Conservation (phyloP, 768 basidiomycete species). For the Agaricus subrufescens region DNA sequence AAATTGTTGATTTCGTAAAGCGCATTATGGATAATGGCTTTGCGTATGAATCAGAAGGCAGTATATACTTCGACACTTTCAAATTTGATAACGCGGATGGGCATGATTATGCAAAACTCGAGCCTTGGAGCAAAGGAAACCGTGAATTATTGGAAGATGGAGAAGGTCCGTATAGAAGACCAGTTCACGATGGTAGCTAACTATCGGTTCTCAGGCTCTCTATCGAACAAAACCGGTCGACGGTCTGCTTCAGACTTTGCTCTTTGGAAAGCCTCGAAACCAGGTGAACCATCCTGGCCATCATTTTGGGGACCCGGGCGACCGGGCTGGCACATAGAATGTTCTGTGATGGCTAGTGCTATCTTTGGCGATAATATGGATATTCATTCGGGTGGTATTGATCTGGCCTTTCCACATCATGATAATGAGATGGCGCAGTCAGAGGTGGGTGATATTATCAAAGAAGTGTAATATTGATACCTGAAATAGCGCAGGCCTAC, state of each 20-base stretch:
- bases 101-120: slow-evolving; percentile 90
- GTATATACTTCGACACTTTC: slow-evolving; percentile 87
- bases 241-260: slow-evolving; percentile 92
- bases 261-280: slow-evolving; percentile 95
- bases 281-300: slow-evolving; percentile 95
- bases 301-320: slow-evolving; percentile 96
- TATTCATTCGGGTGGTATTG: slow-evolving; percentile 96
- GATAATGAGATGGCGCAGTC: slow-evolving; percentile 98
- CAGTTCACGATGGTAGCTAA: neutral
- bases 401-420: slow-evolving; percentile 98
- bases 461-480: slow-evolving; percentile 4
- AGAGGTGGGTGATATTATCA: slow-evolving; percentile 52
- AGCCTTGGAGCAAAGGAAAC: slow-evolving; percentile 96
- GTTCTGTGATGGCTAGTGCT: slow-evolving; percentile 95
- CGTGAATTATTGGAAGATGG: slow-evolving; percentile 85
- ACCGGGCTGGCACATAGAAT: slow-evolving; percentile 99
- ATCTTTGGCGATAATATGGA: slow-evolving; percentile 90
- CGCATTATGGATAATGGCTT: slow-evolving; percentile 84
- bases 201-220: slow-evolving; percentile 24
- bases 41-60: slow-evolving; percentile 64
- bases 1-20: slow-evolving; percentile 88
- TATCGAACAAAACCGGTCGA: slow-evolving; percentile 51
- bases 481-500: slow-evolving; percentile 61
- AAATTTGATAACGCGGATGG: slow-evolving; percentile 72
- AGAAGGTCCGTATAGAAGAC: slow-evolving; percentile 56